These are phyloP conservation scores for Cladophialophora yegresii DNA, from an alignment of 2,329 filamentous ascomycete species.

Conservation along the genomic window DNA sequence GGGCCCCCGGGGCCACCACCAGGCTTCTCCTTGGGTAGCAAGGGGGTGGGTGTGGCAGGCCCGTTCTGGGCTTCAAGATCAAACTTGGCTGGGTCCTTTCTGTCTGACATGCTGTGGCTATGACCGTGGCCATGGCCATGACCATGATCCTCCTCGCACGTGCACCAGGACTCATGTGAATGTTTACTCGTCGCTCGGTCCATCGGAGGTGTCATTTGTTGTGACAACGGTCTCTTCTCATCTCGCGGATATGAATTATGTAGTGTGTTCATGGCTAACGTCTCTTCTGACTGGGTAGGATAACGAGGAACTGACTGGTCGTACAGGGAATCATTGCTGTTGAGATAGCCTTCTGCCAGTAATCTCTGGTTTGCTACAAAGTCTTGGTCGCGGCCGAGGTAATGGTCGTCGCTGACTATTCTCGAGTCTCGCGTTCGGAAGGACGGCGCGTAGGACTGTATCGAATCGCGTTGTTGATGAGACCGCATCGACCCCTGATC, in stretches of 20 bases:
- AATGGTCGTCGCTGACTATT: slow-evolving; percentile 33
- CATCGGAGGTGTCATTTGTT: slow-evolving; percentile 28
- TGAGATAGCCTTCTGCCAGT: slow-evolving; percentile 36
- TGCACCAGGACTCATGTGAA: slow-evolving; percentile 37
- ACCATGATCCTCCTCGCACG: slow-evolving; percentile 36
- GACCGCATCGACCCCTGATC: slow-evolving; percentile 32
- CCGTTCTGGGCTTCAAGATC: slow-evolving; percentile 36
- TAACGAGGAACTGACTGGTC: slow-evolving; percentile 33
- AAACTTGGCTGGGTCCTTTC: slow-evolving; percentile 33
- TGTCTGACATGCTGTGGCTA: slow-evolving; percentile 22
- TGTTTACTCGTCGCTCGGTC: slow-evolving; percentile 33
- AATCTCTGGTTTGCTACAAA: slow-evolving; percentile 37
- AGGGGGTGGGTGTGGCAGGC: slow-evolving; percentile 34
- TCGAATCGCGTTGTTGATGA: slow-evolving; percentile 32
- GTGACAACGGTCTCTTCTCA: slow-evolving; percentile 33
- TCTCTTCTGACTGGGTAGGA: slow-evolving; percentile 36
- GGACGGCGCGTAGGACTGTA: slow-evolving; percentile 36
- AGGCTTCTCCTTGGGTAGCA: slow-evolving; percentile 33
- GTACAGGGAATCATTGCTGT: slow-evolving; percentile 34
- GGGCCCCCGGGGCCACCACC: slow-evolving; percentile 23
- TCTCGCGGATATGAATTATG: slow-evolving; percentile 33
- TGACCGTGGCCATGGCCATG: slow-evolving; percentile 16
- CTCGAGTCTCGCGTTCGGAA: slow-evolving; percentile 36
- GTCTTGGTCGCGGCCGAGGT: slow-evolving; percentile 34
- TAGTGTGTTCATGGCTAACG: slow-evolving; percentile 31